Evolutionary conservation across 2,329 filamentous ascomycete species (phyloP).

Genomic region (Macroventuria anomochaeta): DNA sequence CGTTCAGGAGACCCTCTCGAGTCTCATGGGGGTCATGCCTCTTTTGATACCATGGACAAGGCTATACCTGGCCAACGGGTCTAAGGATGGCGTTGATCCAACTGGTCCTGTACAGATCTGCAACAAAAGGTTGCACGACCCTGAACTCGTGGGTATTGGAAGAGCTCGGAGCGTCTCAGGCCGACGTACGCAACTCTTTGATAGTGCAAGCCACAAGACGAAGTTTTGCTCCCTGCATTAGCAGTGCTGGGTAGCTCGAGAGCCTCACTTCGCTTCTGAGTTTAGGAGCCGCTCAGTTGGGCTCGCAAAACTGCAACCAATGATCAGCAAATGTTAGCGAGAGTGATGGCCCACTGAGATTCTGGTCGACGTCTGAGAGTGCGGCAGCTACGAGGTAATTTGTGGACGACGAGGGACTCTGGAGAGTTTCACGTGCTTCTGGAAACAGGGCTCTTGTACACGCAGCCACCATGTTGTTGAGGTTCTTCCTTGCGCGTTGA

Average conservation of each 20-base stretch:
- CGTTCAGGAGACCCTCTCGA: slow-evolving; percentile 7
- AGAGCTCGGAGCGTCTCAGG: neutral
- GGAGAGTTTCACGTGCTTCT: slow-evolving; percentile 10
- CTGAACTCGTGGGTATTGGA: neutral
- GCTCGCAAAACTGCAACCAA: neutral
- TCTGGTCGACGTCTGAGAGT: slow-evolving; percentile 4
- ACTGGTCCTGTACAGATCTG: slow-evolving; percentile 6
- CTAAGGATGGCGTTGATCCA: slow-evolving; percentile 1
- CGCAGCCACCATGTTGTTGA: neutral
- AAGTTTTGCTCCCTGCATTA: neutral
- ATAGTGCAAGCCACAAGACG: slow-evolving; percentile 9
- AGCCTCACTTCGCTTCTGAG: slow-evolving; percentile 3
- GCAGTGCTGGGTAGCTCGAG: neutral
- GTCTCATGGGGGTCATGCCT: neutral
- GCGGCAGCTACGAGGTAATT: neutral
- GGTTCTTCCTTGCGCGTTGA: neutral
- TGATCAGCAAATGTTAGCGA: slow-evolving; percentile 3
- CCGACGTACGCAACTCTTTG: neutral
- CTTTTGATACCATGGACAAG: neutral
- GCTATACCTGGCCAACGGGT: neutral
- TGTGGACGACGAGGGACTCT: neutral
- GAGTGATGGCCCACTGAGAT: slow-evolving; percentile 5
- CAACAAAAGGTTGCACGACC: slow-evolving; percentile 6
- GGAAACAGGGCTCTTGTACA: neutral
- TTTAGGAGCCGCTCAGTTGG: neutral